phyloP scores from a whole-genome alignment of 2,329 filamentous ascomycete genomes.

The Laburnicola sp. region DNA sequence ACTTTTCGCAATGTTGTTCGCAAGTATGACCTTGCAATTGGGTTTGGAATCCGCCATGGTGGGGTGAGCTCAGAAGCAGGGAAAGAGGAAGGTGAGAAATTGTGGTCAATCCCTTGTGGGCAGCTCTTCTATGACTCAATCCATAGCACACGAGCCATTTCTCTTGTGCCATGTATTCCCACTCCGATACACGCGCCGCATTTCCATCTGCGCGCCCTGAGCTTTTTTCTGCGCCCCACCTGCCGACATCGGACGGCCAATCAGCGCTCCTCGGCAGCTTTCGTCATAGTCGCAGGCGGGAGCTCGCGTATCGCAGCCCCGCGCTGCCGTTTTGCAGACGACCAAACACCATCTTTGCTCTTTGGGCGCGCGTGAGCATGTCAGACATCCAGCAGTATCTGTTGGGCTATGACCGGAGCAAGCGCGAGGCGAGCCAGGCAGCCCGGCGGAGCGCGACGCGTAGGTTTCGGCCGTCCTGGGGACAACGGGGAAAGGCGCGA shows the following conservation, averaged over 20 bases:
- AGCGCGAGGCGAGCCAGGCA: conserved; percentile 49
- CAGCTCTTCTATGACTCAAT: background rate
- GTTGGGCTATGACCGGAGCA: conserved; percentile 54
- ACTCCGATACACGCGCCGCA: conserved; percentile 1
- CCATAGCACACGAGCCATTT: background rate
- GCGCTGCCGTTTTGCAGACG: background rate
- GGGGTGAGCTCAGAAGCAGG: conserved; percentile 14
- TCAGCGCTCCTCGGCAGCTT: conserved; percentile 12
- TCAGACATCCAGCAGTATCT: conserved; percentile 58
- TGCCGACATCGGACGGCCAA: conserved; percentile 26
- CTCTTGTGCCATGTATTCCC: conserved; percentile 6
- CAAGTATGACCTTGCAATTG: conserved; percentile 89
- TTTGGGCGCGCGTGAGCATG: conserved; percentile 43
- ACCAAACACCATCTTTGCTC: background rate
- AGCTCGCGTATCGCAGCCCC: conserved; percentile 7
- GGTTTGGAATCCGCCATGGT: conserved; percentile 45
- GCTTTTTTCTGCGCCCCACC: conserved; percentile 20
- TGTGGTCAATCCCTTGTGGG: background rate
- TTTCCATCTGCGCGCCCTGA: conserved; percentile 6
- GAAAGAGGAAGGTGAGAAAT: conserved; percentile 8
- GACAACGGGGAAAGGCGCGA: conserved; percentile 16
- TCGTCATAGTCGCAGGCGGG: conserved; percentile 8
- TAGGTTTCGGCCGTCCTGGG: conserved; percentile 25
- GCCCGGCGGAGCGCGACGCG: conserved; percentile 49
- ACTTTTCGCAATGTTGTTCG: conserved; percentile 81